These are phyloP conservation scores for Aspergillus alliaceus DNA, from an alignment of 2,329 filamentous ascomycete species.

Conservation along the genomic window DNA sequence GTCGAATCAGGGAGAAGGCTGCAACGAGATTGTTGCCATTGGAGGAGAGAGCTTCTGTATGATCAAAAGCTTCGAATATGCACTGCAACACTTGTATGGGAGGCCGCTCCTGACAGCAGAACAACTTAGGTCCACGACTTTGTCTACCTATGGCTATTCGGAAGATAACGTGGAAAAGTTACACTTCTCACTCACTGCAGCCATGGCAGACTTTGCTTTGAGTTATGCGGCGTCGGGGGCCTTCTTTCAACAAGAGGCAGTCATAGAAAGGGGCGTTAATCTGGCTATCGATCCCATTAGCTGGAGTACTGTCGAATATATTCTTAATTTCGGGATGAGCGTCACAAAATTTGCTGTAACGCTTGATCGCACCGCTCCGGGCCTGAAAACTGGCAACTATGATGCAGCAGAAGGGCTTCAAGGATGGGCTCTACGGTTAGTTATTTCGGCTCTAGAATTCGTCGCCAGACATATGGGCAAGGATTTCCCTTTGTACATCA, in stretches of 20 bases:
- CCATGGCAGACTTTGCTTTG: slow-evolving; percentile 29
- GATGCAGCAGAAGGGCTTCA: slow-evolving; percentile 4
- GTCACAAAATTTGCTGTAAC: slow-evolving; percentile 23
- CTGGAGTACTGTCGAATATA: slow-evolving; percentile 31
- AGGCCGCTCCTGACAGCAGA: slow-evolving; percentile 16
- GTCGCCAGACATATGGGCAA: slow-evolving; percentile 19
- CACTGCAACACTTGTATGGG: slow-evolving; percentile 30
- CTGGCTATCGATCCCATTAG: slow-evolving; percentile 23
- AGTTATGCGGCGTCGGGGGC: slow-evolving; percentile 32
- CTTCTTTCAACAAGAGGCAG: slow-evolving; percentile 25
- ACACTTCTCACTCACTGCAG: slow-evolving; percentile 15
- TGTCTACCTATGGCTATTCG: slow-evolving; percentile 14
- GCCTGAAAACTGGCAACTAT: slow-evolving; percentile 1
- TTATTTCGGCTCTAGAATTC: slow-evolving; percentile 23
- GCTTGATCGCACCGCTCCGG: neutral
- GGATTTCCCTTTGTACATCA: slow-evolving; percentile 25
- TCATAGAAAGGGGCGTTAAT: slow-evolving; percentile 27
- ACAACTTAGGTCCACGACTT: slow-evolving; percentile 16
- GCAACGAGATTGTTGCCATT: slow-evolving; percentile 13
- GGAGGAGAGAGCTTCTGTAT: slow-evolving; percentile 24
- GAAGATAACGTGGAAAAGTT: slow-evolving; percentile 1
- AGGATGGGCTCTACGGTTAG: slow-evolving; percentile 10
- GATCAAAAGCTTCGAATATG: slow-evolving; percentile 24
- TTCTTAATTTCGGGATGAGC: slow-evolving; percentile 29
- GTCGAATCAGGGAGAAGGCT: neutral